Evolutionary conservation across 2,329 filamentous ascomycete genomes (phyloP), one percentile per base, ranked within the genome.

Genomic region (Clarireedia sp.): DNA sequence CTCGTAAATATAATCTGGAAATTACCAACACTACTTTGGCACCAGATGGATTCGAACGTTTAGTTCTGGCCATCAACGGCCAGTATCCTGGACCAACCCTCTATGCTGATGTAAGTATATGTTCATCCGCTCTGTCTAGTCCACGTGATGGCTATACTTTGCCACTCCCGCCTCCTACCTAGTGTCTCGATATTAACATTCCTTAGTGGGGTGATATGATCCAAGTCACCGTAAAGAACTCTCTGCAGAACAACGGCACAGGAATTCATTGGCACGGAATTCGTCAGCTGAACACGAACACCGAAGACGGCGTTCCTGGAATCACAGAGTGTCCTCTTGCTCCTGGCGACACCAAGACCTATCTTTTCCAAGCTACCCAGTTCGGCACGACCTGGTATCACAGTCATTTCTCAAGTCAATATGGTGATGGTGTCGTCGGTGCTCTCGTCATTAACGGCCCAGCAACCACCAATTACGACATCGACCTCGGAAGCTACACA

Each of bases 371-470:
- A 36, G 55, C 51, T 2, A 57, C 55, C 17, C 59, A 60, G 40
- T 57, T 43, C 29, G 59, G 59, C 43, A 60, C 53, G 43, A 54
- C 23, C 29, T 59, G 57, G 57, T 83, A 83, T 55, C 81, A 85
- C 66, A 79, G 76, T 1, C 81, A 84, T 63, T 78, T 78, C 60
- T 70, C 70, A 7, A 61, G 66, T n/a, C 72, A 74, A 59, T 73
- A 73, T 52, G 67, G 67, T 71, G 71, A 67, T 73, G 83, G 83
- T 0, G 68, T 83, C 0, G 72, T 78, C 38, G 83, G 83, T 36
- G 38, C 33, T 23, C 29, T 59, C 5, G 26, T 57, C 3, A 51
- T 59, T 5, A 59, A 57, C 23, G 57, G 57, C 0, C 57, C 57
- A 1, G 75, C 79, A 37, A 52, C 44, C 24, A 19, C 53, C 6